Percentiles rank a stretch among this genome's conserved stretches.
Conservation (phyloP, 805 yeast species). For the Wickerhamiella kurtzmanii region DNA sequence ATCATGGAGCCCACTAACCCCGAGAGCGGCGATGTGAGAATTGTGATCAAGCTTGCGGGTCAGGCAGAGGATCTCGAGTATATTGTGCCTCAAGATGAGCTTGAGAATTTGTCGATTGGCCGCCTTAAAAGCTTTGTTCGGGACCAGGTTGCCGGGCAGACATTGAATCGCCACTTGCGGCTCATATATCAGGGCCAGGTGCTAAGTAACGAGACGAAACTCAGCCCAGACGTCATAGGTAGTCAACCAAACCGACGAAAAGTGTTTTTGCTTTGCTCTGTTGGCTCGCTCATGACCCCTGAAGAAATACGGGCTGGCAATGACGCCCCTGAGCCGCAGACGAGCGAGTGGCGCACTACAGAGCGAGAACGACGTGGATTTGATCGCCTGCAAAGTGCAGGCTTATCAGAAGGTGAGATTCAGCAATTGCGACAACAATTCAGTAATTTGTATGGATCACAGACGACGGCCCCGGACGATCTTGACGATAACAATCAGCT, state of each 20-base stretch:
- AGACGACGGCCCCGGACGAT: conserved; percentile 8
- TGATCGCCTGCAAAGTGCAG: conserved; percentile 70
- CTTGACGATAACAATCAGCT: neutral
- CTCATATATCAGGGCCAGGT: conserved; percentile 60
- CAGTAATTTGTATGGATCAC: conserved; percentile 46
- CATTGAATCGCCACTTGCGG: conserved; percentile 39
- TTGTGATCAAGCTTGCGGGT: conserved; percentile 2
- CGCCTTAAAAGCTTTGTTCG: conserved; percentile 35
- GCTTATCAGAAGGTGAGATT: conserved; percentile 70
- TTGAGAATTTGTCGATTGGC: conserved; percentile 23
- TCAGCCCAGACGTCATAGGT: conserved; percentile 35
- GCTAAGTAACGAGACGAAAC: conserved; percentile 41
- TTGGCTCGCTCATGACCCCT: conserved; percentile 48
- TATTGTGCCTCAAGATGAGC: neutral
- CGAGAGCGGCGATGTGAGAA: neutral
- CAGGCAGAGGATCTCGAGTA: conserved; percentile 3
- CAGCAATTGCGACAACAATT: conserved; percentile 62
- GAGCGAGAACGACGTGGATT: conserved; percentile 69
- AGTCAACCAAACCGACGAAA: conserved; percentile 13
- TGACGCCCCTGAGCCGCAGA: conserved; percentile 35
- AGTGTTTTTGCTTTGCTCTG: conserved; percentile 64
- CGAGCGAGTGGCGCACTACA: conserved; percentile 35
- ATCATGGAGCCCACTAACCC: neutral
- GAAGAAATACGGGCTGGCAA: conserved; percentile 49
- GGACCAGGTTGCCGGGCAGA: conserved; percentile 22